A percentile compares a stretch with the other conserved stretches of the same genome.
Conservation (phyloP, 2,329 filamentous ascomycete genomes). For the Aspergillus aculeatinus region DNA sequence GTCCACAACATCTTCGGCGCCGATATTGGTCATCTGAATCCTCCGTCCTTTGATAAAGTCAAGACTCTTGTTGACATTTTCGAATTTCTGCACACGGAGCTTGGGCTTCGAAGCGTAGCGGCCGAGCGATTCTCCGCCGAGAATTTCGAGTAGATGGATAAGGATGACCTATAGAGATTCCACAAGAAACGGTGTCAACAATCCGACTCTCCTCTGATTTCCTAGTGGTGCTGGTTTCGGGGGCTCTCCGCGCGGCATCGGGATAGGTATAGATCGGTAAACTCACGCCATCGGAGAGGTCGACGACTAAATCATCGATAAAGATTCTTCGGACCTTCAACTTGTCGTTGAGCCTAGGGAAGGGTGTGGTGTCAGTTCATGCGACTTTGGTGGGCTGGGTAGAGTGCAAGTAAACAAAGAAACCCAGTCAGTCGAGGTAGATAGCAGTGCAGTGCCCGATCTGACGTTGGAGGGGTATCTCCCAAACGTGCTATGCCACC, state of each 20-base stretch:
- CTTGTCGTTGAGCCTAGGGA: conserved; percentile 87
- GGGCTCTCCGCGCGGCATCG: neutral
- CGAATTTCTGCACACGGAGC: conserved; percentile 92
- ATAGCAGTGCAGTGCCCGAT: neutral
- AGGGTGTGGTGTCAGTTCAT: neutral
- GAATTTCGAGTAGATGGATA: conserved; percentile 94
- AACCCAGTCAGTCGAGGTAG: neutral
- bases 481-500: neutral
- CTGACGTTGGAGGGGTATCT: conserved; percentile 1
- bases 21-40: conserved; percentile 98
- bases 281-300: conserved; percentile 91
- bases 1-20: conserved; percentile 96
- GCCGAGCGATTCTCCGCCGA: conserved; percentile 90
- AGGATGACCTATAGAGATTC: conserved; percentile 70
- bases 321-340: conserved; percentile 73
- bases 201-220: neutral
- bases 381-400: neutral
- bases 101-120: conserved; percentile 96
- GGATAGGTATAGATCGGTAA: neutral
- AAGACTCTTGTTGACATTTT: conserved; percentile 94
- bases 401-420: neutral
- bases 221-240: neutral
- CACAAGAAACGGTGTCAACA: neutral
- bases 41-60: conserved; percentile 88
- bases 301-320: conserved; percentile 82